phyloP scores from a whole-genome alignment of 2,329 filamentous ascomycete species.

The Cladosporium phlei region DNA sequence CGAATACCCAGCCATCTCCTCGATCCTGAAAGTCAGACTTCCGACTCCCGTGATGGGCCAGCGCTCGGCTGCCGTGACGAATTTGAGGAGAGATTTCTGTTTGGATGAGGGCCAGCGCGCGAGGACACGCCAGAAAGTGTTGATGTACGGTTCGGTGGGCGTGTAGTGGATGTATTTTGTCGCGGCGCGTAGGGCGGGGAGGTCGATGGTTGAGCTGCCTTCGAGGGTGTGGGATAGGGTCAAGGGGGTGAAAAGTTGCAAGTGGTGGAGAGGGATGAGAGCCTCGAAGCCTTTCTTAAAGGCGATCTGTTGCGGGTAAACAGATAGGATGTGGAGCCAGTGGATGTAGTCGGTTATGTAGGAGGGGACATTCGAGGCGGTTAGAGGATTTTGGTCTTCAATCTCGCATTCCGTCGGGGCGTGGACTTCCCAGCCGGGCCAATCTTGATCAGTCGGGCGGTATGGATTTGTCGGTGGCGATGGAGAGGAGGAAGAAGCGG shows the following conservation, averaged over 20 bases:
- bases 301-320: slow-evolving; percentile 71
- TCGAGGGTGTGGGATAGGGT: slow-evolving; percentile 76
- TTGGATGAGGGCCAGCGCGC: slow-evolving; percentile 61
- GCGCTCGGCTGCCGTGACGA: slow-evolving; percentile 88
- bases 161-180: slow-evolving; percentile 80
- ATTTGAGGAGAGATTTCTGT: slow-evolving; percentile 76
- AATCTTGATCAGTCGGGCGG: slow-evolving; percentile 26
- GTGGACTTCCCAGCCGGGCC: slow-evolving; percentile 51
- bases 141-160: slow-evolving; percentile 62
- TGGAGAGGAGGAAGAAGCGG: background rate
- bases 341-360: slow-evolving; percentile 82
- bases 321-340: slow-evolving; percentile 74
- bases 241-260: slow-evolving; percentile 54
- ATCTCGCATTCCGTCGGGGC: background rate
- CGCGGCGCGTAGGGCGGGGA: slow-evolving; percentile 64
- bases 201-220: slow-evolving; percentile 75
- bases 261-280: slow-evolving; percentile 18
- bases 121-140: slow-evolving; percentile 81
- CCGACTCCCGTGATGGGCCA: slow-evolving; percentile 71
- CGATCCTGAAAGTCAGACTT: slow-evolving; percentile 25
- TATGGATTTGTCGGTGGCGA: background rate
- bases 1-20: background rate
- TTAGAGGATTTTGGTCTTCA: slow-evolving; percentile 50
- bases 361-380: slow-evolving; percentile 67
- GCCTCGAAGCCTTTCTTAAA: slow-evolving; percentile 71